Evolutionary conservation across 78 protist species (phyloP).

Genomic region (Dictyostelium capitatum): DNA sequence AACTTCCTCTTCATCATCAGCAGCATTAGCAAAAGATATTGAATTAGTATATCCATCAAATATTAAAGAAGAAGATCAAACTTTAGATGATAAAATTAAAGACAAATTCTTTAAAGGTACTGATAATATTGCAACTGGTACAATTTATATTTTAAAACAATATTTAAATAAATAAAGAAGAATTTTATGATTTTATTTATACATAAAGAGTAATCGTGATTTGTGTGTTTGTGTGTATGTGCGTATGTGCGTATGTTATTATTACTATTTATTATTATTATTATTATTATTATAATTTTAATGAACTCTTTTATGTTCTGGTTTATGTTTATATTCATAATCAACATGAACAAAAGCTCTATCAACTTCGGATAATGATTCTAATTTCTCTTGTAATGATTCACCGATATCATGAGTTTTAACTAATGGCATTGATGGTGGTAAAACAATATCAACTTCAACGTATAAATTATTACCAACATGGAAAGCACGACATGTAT

Average conservation of each 20-base stretch:
- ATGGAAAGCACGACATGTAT: conserved; percentile 89
- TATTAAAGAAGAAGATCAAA: background rate
- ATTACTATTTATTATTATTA: background rate
- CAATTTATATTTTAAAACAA: conserved; percentile 67
- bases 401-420: conserved; percentile 93
- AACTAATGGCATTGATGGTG: conserved; percentile 28
- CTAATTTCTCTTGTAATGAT: conserved; percentile 86
- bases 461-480: conserved; percentile 84
- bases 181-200: background rate
- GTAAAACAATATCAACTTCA: conserved; percentile 88
- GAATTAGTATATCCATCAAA: background rate
- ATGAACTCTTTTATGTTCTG: conserved; percentile 77
- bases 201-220: background rate
- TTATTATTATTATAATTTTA: background rate
- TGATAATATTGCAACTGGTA: conserved; percentile 51
- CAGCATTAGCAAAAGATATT: background rate
- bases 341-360: conserved; percentile 95
- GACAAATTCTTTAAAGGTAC: conserved; percentile 27
- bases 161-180: conserved; percentile 17
- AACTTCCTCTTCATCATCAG: conserved; percentile 3
- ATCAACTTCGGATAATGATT: conserved; percentile 81
- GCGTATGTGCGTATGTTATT: no score
- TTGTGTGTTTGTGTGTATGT: background rate
- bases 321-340: conserved; percentile 86
- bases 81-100: conserved; percentile 11